phyloP scores from a whole-genome alignment of 768 basidiomycete genomes.

The Krasilnikovozyma curviuscula region DNA sequence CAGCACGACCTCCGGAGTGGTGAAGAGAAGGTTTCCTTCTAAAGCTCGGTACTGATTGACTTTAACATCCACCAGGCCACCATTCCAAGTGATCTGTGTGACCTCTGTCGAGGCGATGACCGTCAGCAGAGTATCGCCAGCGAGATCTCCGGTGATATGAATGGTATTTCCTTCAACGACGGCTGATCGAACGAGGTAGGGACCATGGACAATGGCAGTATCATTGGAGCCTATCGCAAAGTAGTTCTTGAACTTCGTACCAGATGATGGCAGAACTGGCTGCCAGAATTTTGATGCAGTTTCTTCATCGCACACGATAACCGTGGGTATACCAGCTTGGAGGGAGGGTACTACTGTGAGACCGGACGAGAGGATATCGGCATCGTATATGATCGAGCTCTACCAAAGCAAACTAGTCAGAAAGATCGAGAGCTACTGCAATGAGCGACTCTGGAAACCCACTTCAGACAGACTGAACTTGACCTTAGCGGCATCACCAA shows the following conservation, averaged over 20 bases:
- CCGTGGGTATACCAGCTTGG: slow-evolving; percentile 49
- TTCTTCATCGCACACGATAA: slow-evolving; percentile 46
- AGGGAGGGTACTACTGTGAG: slow-evolving; percentile 40
- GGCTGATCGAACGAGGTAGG: slow-evolving; percentile 44
- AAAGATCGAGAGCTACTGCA: slow-evolving; percentile 1
- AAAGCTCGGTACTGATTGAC: slow-evolving; percentile 35
- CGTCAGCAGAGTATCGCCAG: slow-evolving; percentile 38
- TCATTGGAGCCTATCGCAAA: slow-evolving; percentile 39
- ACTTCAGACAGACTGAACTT: slow-evolving; percentile 21
- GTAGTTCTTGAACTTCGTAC: background rate
- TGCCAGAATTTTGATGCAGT: slow-evolving; percentile 60
- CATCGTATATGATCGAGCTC: slow-evolving; percentile 14
- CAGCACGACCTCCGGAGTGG: slow-evolving; percentile 16
- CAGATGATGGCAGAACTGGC: slow-evolving; percentile 36
- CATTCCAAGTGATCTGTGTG: slow-evolving; percentile 53
- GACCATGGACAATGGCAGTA: slow-evolving; percentile 41
- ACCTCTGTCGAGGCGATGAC: slow-evolving; percentile 40
- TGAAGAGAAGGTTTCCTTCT: slow-evolving; percentile 11
- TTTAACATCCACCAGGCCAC: slow-evolving; percentile 29
- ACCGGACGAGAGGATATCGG: slow-evolving; percentile 34
- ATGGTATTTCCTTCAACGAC: slow-evolving; percentile 33
- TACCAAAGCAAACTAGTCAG: background rate
- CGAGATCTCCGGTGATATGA: slow-evolving; percentile 48
- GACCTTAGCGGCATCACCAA: slow-evolving; percentile 36
- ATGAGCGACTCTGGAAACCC: background rate